Conservation (phyloP, 139 green algal species). For the Chlamydomonas schloesseri region DNA sequence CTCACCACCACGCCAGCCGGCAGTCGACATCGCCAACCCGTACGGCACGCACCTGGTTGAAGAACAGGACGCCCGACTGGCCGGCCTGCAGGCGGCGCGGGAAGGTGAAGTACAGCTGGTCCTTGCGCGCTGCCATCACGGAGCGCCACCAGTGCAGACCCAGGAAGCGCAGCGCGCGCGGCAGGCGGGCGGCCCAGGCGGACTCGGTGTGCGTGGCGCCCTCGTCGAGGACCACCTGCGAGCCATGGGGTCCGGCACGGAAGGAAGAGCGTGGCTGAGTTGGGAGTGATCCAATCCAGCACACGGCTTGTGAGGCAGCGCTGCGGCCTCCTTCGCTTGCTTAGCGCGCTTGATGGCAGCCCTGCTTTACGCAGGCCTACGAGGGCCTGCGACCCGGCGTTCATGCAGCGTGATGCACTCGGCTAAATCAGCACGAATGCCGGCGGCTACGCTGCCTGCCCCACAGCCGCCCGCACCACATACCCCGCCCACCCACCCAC, state of each 20-base stretch:
- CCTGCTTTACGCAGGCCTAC: too few species aligned
- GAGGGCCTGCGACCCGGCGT: too few species aligned
- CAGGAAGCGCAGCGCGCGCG: constrained; percentile 49
- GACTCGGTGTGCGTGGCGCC: constrained; percentile 55
- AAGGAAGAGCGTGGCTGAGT: not conserved
- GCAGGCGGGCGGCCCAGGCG: constrained; percentile 54
- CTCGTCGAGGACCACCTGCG: constrained; percentile 29
- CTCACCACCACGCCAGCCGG: too few species aligned
- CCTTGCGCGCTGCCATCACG: not conserved
- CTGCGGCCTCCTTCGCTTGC: too few species aligned
- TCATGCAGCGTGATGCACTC: too few species aligned
- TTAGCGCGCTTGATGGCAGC: too few species aligned
- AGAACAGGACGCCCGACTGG: constrained; percentile 27
- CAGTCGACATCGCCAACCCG: too few species aligned
- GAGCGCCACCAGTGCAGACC: constrained; percentile 7
- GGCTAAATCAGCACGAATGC: too few species aligned
- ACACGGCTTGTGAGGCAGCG: too few species aligned
- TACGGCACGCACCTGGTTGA: constrained; percentile 25
- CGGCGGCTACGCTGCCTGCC: too few species aligned
- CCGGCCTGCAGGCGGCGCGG: constrained; percentile 11
- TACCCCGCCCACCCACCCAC: not conserved
- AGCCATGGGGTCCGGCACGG: not conserved
- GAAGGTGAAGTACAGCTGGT: constrained; percentile 18
- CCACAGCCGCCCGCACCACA: not conserved
- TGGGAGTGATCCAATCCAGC: too few species aligned